Base-by-base conservation (phyloP, 176 grass and related monocot species). In the Aegilops bicornis region DNA sequence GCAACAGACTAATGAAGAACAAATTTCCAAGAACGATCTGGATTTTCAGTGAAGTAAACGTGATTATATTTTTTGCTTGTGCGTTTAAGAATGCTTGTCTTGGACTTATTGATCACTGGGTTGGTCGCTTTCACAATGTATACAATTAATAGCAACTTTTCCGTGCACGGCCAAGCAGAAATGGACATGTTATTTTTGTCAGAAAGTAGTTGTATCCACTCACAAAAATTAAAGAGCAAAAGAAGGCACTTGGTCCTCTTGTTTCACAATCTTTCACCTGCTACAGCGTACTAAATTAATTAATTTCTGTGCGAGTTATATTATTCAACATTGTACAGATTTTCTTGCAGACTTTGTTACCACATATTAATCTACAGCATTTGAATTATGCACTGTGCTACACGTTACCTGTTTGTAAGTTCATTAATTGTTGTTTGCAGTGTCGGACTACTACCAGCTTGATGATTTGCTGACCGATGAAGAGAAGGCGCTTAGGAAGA, bases 401-500 rank as follows among this genome's bases (percentile, higher is more conserved):
- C 29, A 37, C 11, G 36, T 82, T 56, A 64, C 22, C 8, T 45
- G 52, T 23, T 80, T 86, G 24, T 58, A 80, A 60, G 62, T 13
- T 47, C 25, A 45, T 14, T 17, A 13, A 8, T 25, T 89, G 1
- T 82, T 17, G 47, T 61, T 61, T 89, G 81, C 91, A 98, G 95
- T 86, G 72, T 98, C 91, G 9, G 95, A 98, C 78, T 98, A 98
- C 83, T 95, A 95, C 87, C 93, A 95, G 64, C 85, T 92, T 30
- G 89, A 98, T 93, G 95, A 98, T 90, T 87, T 98, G 54, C 87
- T 98, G 58, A 93, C 73, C 42, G 60, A 69, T 54, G 95, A 95
- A 87, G 91, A 95, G 50, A 90, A 79, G 77, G 76, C 35, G 20
- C 78, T 98, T 39, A 83, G 93, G 86, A 92, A 78, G 50, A 93